Evolutionary conservation across 177 flowering plant species (phyloP).

Genomic region (Tripterygium wilfordii): DNA sequence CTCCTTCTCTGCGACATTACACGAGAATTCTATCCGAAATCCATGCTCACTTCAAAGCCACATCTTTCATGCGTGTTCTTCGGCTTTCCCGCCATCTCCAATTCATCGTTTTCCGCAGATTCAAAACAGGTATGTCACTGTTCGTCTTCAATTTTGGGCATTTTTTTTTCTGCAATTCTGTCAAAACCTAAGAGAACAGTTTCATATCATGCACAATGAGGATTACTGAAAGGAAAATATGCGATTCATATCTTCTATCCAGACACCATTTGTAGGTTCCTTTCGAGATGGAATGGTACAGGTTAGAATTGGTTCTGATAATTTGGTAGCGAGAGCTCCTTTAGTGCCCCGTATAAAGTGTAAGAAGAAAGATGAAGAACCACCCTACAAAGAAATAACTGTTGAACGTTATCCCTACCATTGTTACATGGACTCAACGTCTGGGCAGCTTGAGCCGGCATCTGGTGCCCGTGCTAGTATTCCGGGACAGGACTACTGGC

Average conservation of each 20-base stretch:
- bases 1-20: no score
- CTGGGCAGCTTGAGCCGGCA: constrained; percentile 69
- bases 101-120: no score
- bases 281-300: constrained; percentile 29
- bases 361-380: constrained; percentile 46
- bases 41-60: no score
- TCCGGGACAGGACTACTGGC: constrained; percentile 40
- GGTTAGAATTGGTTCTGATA: constrained; percentile 18
- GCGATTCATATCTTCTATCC: constrained; percentile 6
- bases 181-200: no score
- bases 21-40: no score
- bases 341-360: constrained; percentile 48
- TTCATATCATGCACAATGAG: no score
- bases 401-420: constrained; percentile 75
- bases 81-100: no score
- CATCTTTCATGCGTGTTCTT: no score
- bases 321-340: constrained; percentile 13
- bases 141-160: no score
- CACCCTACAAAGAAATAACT: constrained; percentile 33
- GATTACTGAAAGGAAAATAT: no score
- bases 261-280: constrained; percentile 49
- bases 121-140: no score
- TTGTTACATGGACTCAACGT: constrained; percentile 44
- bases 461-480: constrained; percentile 72
- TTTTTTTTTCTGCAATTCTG: no score